A percentile compares a stretch with the other conserved stretches of the same genome.
These are phyloP conservation scores for Chrysoporthe puriensis DNA, from an alignment of 2,329 filamentous ascomycete genomes.

Conservation along the genomic window DNA sequence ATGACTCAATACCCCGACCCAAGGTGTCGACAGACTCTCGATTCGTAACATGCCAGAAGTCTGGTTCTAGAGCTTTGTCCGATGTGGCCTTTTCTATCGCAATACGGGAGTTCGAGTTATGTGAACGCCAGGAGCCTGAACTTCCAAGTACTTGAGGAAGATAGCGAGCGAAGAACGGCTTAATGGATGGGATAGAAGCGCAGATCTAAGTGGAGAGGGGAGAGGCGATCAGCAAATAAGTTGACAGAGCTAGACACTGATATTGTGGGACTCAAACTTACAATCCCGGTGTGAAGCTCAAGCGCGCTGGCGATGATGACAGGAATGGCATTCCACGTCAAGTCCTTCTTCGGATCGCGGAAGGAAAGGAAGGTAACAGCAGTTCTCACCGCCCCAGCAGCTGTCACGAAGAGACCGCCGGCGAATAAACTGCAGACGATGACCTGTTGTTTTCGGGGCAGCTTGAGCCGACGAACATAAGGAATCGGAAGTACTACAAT, in stretches of 20 bases:
- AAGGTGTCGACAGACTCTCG: conserved; percentile 17
- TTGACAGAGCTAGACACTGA: not conserved
- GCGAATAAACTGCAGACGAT: conserved; percentile 53
- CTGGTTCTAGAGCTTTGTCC: conserved; percentile 18
- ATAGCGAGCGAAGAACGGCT: conserved; percentile 47
- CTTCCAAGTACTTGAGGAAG: conserved; percentile 37
- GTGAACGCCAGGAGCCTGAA: conserved; percentile 19
- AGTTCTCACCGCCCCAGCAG: conserved; percentile 43
- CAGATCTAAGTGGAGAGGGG: conserved; percentile 40
- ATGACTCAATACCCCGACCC: conserved; percentile 15
- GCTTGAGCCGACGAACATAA: conserved; percentile 48
- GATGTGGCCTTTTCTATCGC: conserved; percentile 1
- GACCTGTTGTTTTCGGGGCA: conserved; percentile 51
- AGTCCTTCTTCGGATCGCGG: conserved; percentile 37
- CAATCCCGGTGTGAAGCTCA: conserved; percentile 49
- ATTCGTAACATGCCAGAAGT: conserved; percentile 19
- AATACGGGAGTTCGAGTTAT: conserved; percentile 7
- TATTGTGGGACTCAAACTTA: conserved; percentile 32
- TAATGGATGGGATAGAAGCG: conserved; percentile 49
- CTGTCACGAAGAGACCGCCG: conserved; percentile 51
- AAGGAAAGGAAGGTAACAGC: conserved; percentile 38
- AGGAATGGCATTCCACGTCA: conserved; percentile 42
- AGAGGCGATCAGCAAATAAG: not conserved
- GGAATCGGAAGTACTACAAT: conserved; percentile 56
- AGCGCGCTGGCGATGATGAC: conserved; percentile 42